phyloP scores from a whole-genome alignment of 148 eudicot genomes.

The Rhododendron mucronatum region DNA sequence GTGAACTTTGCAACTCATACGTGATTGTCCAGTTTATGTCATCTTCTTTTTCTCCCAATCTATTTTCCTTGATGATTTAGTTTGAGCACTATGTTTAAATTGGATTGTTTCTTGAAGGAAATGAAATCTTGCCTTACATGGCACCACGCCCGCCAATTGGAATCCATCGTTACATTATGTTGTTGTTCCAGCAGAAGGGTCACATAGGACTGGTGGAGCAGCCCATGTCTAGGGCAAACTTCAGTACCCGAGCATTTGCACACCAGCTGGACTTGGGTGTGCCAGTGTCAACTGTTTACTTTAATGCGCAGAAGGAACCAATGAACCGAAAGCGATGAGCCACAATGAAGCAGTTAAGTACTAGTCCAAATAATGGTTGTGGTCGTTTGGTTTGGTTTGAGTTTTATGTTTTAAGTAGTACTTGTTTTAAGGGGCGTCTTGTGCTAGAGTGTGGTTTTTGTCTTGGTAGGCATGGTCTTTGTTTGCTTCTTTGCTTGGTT shows the following conservation, averaged over 20 bases:
- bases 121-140: conserved; percentile 11
- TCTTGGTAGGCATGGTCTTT: neutral
- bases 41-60: neutral
- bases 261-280: conserved; percentile 6
- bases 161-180: conserved; percentile 15
- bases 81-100: neutral
- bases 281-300: conserved; percentile 19
- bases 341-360: neutral
- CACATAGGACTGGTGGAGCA: neutral
- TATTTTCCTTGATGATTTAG: neutral
- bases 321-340: conserved; percentile 5
- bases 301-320: conserved; percentile 19
- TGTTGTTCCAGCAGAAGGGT: conserved; percentile 8
- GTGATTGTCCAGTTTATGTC: neutral
- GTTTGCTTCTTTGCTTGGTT: neutral
- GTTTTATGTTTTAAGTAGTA: neutral
- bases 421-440: neutral
- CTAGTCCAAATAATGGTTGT: neutral
- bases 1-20: neutral
- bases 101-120: conserved; percentile 10
- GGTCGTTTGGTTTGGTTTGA: neutral
- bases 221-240: conserved; percentile 6
- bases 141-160: conserved; percentile 11
- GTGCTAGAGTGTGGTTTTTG: neutral
- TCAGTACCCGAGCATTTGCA: conserved; percentile 15